phyloP scores from a whole-genome alignment of 2,329 filamentous ascomycete species.

The Phoma herbarum region DNA sequence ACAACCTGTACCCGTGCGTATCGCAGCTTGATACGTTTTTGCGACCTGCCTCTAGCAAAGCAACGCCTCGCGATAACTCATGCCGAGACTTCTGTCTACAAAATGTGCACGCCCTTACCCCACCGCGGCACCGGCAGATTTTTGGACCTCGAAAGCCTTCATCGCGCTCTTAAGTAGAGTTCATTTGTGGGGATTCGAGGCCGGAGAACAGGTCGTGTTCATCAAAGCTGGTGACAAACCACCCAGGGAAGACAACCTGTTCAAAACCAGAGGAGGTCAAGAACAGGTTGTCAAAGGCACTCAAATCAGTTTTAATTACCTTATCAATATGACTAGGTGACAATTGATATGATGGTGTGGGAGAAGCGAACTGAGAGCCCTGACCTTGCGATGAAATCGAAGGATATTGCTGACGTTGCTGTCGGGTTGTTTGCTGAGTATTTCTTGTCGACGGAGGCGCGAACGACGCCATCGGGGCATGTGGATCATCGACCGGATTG shows the following conservation, averaged over 20 bases:
- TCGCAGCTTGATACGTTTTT: too few relatives aligned
- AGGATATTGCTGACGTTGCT: too few relatives aligned
- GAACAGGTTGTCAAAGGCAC: neutral
- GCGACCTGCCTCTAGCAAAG: too few relatives aligned
- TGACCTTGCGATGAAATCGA: neutral
- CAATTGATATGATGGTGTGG: too few relatives aligned
- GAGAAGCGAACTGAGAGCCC: too few relatives aligned
- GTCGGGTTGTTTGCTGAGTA: too few relatives aligned
- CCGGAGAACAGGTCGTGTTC: conserved; percentile 23
- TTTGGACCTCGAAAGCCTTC: too few relatives aligned
- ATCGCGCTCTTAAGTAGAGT: neutral
- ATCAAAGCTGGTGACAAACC: conserved; percentile 30
- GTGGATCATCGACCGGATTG: conserved; percentile 11
- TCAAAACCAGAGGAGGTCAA: neutral
- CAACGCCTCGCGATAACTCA: neutral
- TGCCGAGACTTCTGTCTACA: too few relatives aligned
- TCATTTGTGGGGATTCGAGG: neutral
- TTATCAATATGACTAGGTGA: too few relatives aligned
- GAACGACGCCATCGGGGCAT: neutral
- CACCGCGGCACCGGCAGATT: too few relatives aligned
- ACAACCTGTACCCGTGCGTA: too few relatives aligned
- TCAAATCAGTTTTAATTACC: neutral
- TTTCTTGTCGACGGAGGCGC: neutral
- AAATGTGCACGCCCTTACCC: too few relatives aligned
- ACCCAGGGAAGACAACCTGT: conserved; percentile 14